Base-by-base conservation (phyloP, 2,329 filamentous ascomycete genomes). In the Chaetomium sp. region DNA sequence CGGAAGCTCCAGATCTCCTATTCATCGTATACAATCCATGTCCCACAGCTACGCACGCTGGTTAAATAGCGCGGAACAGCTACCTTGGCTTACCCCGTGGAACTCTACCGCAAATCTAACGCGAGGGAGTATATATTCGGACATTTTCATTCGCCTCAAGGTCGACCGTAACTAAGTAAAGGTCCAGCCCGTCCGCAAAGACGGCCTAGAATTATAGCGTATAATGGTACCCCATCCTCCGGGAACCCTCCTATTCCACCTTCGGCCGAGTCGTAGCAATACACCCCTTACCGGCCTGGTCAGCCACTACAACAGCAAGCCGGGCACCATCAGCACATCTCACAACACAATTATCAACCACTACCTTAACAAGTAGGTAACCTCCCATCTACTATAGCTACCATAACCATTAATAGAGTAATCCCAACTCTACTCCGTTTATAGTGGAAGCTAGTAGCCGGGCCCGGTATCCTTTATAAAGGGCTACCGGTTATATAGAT, bases 401-500 rank as follows among this genome's bases (percentile, higher is more conserved):
- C 12, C 35, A 65, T 58, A 25, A 42, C 33, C 13, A 21, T 53
- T 27, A 29, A 49, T 9, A 23, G 16, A 25, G 57, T 60, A 53
- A 19, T 21, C 10, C 57, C 60, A 16, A 35, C 56, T n/a, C 29
- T 56, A n/a, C 50, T 60, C 25, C 57, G 51, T 13, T 13, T 53
- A 3, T 51, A 53, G 33, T 50, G 64, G 33, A 65, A 65, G 29
- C 64, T 56, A 1, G 60, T 65, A 1, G 31, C 56, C 1, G 55
- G 60, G 4, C 51, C 56, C n/a, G 56, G 50, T 10, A 29, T 21
- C 12, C n/a, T 54, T 23, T 57, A 35, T 8, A 16, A 21, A 8
- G 25, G 23, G 25, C 3, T 13, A 10, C 50, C 56, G 9, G 29
- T n/a, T n/a, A 8, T 16, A n/a, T 56, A 45, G 25, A 23, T 16